phyloP scores from a whole-genome alignment of 1,284 basidiomycete species.

The Ganoderma lingzhi region DNA sequence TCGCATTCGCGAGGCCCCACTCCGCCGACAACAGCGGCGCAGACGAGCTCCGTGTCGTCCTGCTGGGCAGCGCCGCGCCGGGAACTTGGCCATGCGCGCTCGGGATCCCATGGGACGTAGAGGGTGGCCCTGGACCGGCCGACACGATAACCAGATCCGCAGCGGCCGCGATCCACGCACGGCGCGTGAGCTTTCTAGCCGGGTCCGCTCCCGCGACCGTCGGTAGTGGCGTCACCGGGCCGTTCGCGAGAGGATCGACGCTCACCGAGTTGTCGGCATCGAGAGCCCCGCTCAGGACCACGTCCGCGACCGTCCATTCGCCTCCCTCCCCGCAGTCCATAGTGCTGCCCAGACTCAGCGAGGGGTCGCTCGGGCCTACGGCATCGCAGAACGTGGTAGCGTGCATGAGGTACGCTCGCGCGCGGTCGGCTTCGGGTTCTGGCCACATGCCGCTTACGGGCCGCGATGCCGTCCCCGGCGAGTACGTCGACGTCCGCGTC shows the following conservation, averaged over 20 bases:
- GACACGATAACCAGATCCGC: constrained; percentile 35
- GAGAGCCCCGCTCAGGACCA: constrained; percentile 47
- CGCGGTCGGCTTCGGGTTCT: constrained; percentile 42
- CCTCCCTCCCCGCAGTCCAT: constrained; percentile 29
- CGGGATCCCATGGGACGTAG: neutral
- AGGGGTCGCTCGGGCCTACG: constrained; percentile 22
- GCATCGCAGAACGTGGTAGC: constrained; percentile 41
- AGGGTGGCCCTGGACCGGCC: constrained; percentile 2
- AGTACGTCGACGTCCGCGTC: neutral
- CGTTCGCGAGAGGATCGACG: neutral
- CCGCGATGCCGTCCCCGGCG: neutral
- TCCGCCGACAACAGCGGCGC: constrained; percentile 16
- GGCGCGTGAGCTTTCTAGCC: constrained; percentile 15
- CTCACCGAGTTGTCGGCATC: constrained; percentile 31
- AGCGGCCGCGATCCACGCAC: constrained; percentile 34
- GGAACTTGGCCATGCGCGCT: neutral
- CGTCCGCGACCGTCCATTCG: constrained; percentile 47
- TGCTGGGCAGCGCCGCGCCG: constrained; percentile 8
- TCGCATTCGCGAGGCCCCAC: neutral
- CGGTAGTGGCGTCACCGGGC: neutral
- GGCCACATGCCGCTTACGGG: constrained; percentile 35
- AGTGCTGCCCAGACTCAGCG: constrained; percentile 32
- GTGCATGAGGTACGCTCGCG: constrained; percentile 45
- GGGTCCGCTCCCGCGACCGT: constrained; percentile 1
- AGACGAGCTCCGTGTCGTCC: constrained; percentile 17